Evolutionary conservation across 352 stramenopile species (phyloP).

Genomic region (Globisporangium mamillatum): DNA sequence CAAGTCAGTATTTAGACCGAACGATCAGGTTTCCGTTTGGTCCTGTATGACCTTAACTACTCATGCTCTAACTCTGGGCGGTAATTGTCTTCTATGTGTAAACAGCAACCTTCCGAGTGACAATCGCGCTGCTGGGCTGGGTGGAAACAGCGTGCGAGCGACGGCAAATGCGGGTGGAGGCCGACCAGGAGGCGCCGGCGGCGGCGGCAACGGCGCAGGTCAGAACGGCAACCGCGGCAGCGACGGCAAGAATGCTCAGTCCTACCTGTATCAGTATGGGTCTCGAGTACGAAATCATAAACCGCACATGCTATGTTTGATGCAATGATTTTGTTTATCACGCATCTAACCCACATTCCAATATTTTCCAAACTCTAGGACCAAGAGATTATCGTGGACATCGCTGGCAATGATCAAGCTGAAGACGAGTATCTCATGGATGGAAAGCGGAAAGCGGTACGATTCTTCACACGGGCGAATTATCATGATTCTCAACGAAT

Average conservation of each 20-base stretch:
- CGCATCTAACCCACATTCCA: neutral
- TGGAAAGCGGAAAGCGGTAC: constrained; percentile 59
- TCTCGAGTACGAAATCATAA: constrained; percentile 32
- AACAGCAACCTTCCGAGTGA: constrained; percentile 80
- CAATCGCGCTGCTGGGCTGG: constrained; percentile 75
- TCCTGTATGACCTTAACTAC: neutral
- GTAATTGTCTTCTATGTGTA: neutral
- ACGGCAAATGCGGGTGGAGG: constrained; percentile 22
- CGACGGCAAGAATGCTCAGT: constrained; percentile 70
- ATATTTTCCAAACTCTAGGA: constrained; percentile 23
- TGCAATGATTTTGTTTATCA: neutral
- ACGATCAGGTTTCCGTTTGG: neutral
- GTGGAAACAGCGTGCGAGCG: constrained; percentile 59
- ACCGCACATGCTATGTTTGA: neutral
- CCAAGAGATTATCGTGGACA: constrained; percentile 87
- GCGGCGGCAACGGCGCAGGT: constrained; percentile 32
- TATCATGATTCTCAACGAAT: neutral
- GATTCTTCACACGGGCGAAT: neutral
- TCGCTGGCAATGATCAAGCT: constrained; percentile 64
- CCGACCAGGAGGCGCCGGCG: constrained; percentile 41
- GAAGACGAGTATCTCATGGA: constrained; percentile 84
- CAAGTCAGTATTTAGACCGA: constrained; percentile 26
- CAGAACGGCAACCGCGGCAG: constrained; percentile 30
- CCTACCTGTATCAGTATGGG: constrained; percentile 81
- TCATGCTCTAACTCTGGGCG: neutral